Conservation (phyloP, 1,139 yeast genomes). For the Geotrichum carabidarum region DNA sequence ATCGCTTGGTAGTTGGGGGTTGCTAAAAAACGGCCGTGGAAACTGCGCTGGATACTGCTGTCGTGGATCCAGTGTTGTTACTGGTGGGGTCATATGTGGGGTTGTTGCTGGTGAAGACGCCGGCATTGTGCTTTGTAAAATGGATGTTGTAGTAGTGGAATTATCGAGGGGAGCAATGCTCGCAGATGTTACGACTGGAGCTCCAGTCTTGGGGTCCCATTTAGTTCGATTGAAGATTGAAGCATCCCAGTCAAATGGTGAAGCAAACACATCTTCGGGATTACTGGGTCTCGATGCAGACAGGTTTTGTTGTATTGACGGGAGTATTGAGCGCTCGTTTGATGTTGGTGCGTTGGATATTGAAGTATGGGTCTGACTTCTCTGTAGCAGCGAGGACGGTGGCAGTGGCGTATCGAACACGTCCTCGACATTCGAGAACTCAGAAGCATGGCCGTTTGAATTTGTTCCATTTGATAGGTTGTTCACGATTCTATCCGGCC, state of each 20-base stretch:
- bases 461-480: too few species aligned
- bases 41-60: too few species aligned
- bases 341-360: background rate
- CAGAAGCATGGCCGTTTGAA: too few species aligned
- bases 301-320: background rate
- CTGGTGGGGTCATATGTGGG: too few species aligned
- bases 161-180: background rate
- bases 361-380: background rate
- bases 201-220: background rate
- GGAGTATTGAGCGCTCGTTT: background rate
- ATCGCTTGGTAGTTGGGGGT: too few species aligned
- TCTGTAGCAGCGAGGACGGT: conserved; percentile 1
- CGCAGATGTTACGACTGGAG: background rate
- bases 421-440: background rate
- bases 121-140: background rate
- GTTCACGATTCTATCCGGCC: too few species aligned
- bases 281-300: background rate
- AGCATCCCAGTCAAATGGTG: conserved; percentile 15
- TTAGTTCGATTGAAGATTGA: conserved; percentile 9
- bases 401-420: conserved; percentile 7
- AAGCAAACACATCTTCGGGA: conserved; percentile 5
- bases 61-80: too few species aligned
- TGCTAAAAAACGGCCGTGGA: too few species aligned
- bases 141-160: background rate
- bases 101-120: background rate